Percentiles rank a stretch among this genome's conserved stretches.
phyloP scores from a whole-genome alignment of 2,329 filamentous ascomycete species.

The Fusarium incarnatum region DNA sequence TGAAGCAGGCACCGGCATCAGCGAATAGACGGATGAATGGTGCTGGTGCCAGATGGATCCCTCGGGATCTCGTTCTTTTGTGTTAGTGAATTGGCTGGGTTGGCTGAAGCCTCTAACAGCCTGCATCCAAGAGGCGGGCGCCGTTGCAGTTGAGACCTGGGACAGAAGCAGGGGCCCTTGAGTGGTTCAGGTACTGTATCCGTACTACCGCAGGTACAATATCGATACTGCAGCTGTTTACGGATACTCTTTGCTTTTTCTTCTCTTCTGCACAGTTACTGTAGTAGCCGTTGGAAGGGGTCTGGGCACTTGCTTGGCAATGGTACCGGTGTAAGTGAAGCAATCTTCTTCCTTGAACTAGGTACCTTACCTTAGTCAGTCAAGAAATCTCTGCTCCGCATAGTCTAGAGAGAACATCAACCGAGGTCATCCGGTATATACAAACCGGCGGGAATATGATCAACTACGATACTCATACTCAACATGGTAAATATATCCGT shows the following conservation, averaged over 20 bases:
- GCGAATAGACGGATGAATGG: background rate
- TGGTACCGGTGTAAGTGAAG: constrained; percentile 7
- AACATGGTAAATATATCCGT: constrained; percentile 23
- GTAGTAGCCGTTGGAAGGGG: constrained; percentile 16
- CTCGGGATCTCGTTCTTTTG: background rate
- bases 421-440: background rate
- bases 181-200: constrained; percentile 1
- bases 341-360: background rate
- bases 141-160: constrained; percentile 20
- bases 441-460: background rate
- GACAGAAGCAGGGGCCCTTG: constrained; percentile 9
- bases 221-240: constrained; percentile 4
- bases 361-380: background rate
- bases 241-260: constrained; percentile 40
- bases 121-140: constrained; percentile 34
- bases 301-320: constrained; percentile 12
- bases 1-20: constrained; percentile 14
- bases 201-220: background rate
- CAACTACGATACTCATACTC: background rate
- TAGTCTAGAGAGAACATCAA: background rate
- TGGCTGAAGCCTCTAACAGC: constrained; percentile 36
- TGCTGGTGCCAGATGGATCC: background rate
- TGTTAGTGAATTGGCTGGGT: constrained; percentile 28
- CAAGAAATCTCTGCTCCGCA: background rate
- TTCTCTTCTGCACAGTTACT: constrained; percentile 11